These are phyloP conservation scores for Starmerella apicola DNA, from an alignment of 805 yeast genomes.

Conservation along the genomic window DNA sequence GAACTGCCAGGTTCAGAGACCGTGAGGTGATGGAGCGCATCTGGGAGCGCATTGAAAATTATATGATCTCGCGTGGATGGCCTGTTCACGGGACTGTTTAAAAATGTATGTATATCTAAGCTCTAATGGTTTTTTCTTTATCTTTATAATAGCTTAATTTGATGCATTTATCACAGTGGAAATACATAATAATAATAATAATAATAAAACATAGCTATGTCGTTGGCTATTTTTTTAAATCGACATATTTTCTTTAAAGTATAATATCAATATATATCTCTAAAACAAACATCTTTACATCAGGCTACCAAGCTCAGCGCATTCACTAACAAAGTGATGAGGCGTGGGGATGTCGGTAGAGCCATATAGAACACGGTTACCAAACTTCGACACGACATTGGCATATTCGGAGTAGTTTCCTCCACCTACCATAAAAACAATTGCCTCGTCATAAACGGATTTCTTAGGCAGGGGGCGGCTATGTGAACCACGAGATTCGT, in stretches of 20 bases:
- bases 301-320: slow-evolving; percentile 25
- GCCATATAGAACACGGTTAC: slow-evolving; percentile 65
- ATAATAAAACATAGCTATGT: no score
- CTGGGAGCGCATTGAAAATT: slow-evolving; percentile 74
- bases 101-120: no score
- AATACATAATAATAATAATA: no score
- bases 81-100: slow-evolving; percentile 7
- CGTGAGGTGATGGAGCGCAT: slow-evolving; percentile 71
- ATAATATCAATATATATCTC: no score
- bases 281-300: no score
- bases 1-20: slow-evolving; percentile 75
- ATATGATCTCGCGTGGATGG: slow-evolving; percentile 57
- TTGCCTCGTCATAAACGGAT: slow-evolving; percentile 63
- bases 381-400: slow-evolving; percentile 75
- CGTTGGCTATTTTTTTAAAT: no score
- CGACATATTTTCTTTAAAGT: no score
- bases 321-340: slow-evolving; percentile 23
- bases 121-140: no score
- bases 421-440: slow-evolving; percentile 92
- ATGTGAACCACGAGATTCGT: slow-evolving; percentile 72
- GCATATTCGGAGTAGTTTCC: slow-evolving; percentile 92
- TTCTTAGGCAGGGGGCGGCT: slow-evolving; percentile 72
- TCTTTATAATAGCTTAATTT: no score
- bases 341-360: slow-evolving; percentile 45
- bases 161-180: no score